Conservation (phyloP, 768 basidiomycete genomes). For the Mycena kentingensis region DNA sequence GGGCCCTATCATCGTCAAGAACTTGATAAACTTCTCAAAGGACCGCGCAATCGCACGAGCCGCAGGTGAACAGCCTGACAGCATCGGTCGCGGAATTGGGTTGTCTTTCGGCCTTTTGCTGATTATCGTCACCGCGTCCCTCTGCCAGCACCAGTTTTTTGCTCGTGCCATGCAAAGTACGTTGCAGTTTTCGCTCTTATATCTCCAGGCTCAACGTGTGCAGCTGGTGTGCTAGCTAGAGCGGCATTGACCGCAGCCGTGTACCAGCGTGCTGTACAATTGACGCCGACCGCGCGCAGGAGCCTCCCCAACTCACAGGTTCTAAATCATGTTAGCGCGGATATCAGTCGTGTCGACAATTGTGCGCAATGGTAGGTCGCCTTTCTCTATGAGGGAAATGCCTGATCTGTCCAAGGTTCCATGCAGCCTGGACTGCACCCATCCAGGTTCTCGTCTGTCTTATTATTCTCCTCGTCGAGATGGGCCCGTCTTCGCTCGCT, state of each 20-base stretch:
- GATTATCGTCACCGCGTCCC: slow-evolving; percentile 50
- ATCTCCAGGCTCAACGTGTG: background rate
- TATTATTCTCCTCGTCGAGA: slow-evolving; percentile 51
- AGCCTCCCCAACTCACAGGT: slow-evolving; percentile 62
- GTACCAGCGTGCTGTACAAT: slow-evolving; percentile 64
- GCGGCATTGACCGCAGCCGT: slow-evolving; percentile 68
- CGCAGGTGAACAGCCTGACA: slow-evolving; percentile 35
- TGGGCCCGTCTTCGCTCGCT: slow-evolving; percentile 20
- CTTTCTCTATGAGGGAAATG: slow-evolving; percentile 23
- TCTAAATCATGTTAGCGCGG: slow-evolving; percentile 66
- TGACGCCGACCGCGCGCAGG: slow-evolving; percentile 67
- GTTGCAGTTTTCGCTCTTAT: background rate
- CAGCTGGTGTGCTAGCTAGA: slow-evolving; percentile 54
- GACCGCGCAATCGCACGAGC: slow-evolving; percentile 42
- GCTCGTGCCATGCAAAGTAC: slow-evolving; percentile 68
- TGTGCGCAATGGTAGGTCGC: slow-evolving; percentile 75
- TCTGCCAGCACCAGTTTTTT: slow-evolving; percentile 72
- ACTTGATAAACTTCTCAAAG: slow-evolving; percentile 64
- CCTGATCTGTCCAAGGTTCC: slow-evolving; percentile 45
- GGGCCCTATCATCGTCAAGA: slow-evolving; percentile 61
- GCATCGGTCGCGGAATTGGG: slow-evolving; percentile 56
- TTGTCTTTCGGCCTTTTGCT: slow-evolving; percentile 59
- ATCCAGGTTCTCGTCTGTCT: slow-evolving; percentile 64
- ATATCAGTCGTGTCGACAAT: slow-evolving; percentile 62
- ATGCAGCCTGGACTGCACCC: slow-evolving; percentile 63